Base-by-base conservation (phyloP, 1,139 yeast species). In the Taphrina confusa region DNA sequence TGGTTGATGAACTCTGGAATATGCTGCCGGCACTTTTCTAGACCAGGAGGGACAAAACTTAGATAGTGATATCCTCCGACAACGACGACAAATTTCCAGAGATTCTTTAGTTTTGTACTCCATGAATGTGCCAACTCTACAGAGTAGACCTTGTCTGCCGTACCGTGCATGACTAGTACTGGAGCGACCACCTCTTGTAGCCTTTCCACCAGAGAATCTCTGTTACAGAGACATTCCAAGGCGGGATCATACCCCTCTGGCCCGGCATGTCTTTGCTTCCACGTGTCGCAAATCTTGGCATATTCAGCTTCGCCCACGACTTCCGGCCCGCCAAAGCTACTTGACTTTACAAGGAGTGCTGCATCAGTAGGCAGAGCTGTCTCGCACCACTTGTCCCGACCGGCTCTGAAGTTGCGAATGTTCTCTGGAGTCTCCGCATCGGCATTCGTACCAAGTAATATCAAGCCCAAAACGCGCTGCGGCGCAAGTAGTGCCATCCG, bases 11-110 rank as follows among this genome's bases (percentile, higher is more conserved):
- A 50, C 11, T 23, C 44, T 9, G 56, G 56, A 14, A 50, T 18
- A 9, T 16, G 16, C n/a, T 37, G 25, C 11, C 45, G 45, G 16
- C 56, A 50, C 4, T 30, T 40, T 16, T 25, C 45, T 1, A 23
- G 37, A 8, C 56, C 56, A 37, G 56, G 56, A 14, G 45, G 18
- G 22, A 37, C 45, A 25, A 36, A 50, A 30, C 57, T 52, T 22
- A 52, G 23, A 33, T 40, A 52, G 23, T 52, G 57, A 34, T 28
- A 42, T 9, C 57, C 57, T n/a, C 57, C 57, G 4, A 40, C 57
- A 0, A 52, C 49, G 6, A 52, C 23, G 16, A 22, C 27, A 30
- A 52, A 52, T 8, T 40, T 8, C 57, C 20, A 11, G 8, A 40
- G 31, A 23, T 52, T 52, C 4, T 31, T 33, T 16, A 52, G 16